phyloP scores from a whole-genome alignment of 2,329 filamentous ascomycete species.

The Cephalotrichum gorgonifer region DNA sequence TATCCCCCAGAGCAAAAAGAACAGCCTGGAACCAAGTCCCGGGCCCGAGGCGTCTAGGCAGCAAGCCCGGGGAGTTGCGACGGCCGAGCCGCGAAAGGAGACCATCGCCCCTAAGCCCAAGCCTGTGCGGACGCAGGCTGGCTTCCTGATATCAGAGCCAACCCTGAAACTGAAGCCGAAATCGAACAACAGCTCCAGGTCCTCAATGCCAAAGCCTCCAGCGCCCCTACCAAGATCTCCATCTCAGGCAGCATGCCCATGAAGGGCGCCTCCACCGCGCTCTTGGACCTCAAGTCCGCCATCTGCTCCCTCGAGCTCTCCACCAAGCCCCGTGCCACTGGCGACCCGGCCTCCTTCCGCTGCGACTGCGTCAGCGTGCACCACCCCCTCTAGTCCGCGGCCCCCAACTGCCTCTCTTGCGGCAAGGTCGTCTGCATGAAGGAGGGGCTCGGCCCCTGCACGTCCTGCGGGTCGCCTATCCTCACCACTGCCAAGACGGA shows the following conservation, averaged over 20 bases:
- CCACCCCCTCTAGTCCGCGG: slow-evolving; percentile 81
- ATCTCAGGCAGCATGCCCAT: slow-evolving; percentile 71
- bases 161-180: slow-evolving; percentile 45
- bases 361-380: slow-evolving; percentile 84
- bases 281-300: slow-evolving; percentile 65
- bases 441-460: slow-evolving; percentile 89
- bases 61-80: neutral
- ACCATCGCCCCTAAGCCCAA: neutral
- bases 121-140: slow-evolving; percentile 35
- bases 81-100: slow-evolving; percentile 23
- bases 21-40: slow-evolving; percentile 5
- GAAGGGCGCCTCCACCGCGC: slow-evolving; percentile 66
- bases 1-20: slow-evolving; percentile 34
- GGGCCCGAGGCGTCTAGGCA: neutral
- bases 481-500: slow-evolving; percentile 66
- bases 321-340: slow-evolving; percentile 65
- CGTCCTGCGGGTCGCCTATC: slow-evolving; percentile 71
- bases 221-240: slow-evolving; percentile 50
- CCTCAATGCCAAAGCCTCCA: slow-evolving; percentile 41
- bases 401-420: slow-evolving; percentile 85
- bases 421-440: slow-evolving; percentile 94
- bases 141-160: slow-evolving; percentile 70
- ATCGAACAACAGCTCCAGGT: slow-evolving; percentile 39
- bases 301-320: slow-evolving; percentile 86
- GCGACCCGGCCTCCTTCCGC: slow-evolving; percentile 47